Base-by-base conservation (phyloP, 495 filamentous ascomycete species). In the Cetradonia linearis region DNA sequence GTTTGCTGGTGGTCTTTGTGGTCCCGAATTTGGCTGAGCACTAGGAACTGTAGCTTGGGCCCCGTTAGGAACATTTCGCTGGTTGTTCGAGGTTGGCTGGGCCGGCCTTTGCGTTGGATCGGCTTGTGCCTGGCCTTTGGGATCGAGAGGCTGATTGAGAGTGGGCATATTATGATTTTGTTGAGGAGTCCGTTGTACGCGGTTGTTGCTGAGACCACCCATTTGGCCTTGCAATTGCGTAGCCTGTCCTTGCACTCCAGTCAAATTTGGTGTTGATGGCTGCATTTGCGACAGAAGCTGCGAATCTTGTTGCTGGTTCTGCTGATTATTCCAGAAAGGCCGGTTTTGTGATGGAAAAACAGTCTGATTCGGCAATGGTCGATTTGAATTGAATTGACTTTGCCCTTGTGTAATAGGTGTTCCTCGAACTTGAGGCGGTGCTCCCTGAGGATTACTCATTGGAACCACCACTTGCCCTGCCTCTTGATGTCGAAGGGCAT, bases 381-480 rank as follows among this genome's bases (percentile, higher is more conserved):
- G 69, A 25, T 70, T 75, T 58, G 73, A n/a, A 48, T 25, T 50
- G 31, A 61, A 48, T 37, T 61, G 59, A 25, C 37, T 38, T 57
- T 34, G 63, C 61, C 68, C 72, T 55, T 72, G 74, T 36, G 65
- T 64, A 58, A 67, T 62, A 23, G 64, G 66, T 14, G 59, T 56
- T 56, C 50, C 59, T 47, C 59, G 59, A 55, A 74, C 75, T 47
- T 76, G 74, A 60, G 76, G 74, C 55, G 76, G 75, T 28, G 71
- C 79, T 69, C 75, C 58, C 46, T 63, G 60, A n/a, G 48, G 74
- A 57, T 75, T 76, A 64, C 82, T 86, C 20, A 83, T 84, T 11
- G 84, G 84, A 13, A 87, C 84, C 27, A 87, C 84, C 48, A 81
- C 69, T 62, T 85, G 82, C 28, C 84, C 84, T 52, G 79, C 78